Percentiles rank a stretch among this genome's conserved stretches.
Conservation (phyloP, 2,329 filamentous ascomycete genomes). For the Sclerotinia nivalis region DNA sequence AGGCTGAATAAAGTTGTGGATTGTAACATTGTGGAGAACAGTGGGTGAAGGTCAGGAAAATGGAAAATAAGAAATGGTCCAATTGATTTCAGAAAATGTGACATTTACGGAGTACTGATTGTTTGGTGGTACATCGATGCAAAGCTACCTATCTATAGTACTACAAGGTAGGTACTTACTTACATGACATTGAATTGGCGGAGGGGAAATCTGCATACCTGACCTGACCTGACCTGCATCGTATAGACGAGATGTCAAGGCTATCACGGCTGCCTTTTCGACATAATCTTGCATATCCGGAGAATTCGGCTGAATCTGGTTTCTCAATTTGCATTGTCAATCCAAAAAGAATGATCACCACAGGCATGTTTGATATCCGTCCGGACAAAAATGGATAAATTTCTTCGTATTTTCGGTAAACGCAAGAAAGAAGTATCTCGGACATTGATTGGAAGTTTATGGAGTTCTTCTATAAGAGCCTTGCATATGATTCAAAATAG, state of each 20-base stretch:
- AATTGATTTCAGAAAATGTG: background rate
- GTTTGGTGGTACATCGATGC: background rate
- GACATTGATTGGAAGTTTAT: background rate
- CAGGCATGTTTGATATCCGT: slow-evolving; percentile 11
- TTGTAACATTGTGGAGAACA: slow-evolving; percentile 8
- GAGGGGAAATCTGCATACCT: background rate
- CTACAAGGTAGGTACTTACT: background rate
- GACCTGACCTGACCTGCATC: background rate
- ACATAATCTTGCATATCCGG: slow-evolving; percentile 19
- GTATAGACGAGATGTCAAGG: background rate
- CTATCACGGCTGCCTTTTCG: background rate
- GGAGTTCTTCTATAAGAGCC: background rate
- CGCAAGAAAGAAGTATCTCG: background rate
- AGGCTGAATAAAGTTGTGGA: slow-evolving; percentile 16
- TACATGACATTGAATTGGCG: background rate
- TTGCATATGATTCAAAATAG: background rate
- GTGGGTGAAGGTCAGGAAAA: background rate
- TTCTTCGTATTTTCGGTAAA: background rate
- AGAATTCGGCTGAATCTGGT: slow-evolving; percentile 3
- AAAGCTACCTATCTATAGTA: background rate
- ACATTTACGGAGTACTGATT: background rate
- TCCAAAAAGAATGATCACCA: slow-evolving; percentile 5
- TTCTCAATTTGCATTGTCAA: slow-evolving; percentile 1
- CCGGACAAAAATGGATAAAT: background rate
- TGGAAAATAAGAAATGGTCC: background rate